Evolutionary conservation across 2,329 filamentous ascomycete genomes (phyloP).

Genomic region (Botrytis elliptica): DNA sequence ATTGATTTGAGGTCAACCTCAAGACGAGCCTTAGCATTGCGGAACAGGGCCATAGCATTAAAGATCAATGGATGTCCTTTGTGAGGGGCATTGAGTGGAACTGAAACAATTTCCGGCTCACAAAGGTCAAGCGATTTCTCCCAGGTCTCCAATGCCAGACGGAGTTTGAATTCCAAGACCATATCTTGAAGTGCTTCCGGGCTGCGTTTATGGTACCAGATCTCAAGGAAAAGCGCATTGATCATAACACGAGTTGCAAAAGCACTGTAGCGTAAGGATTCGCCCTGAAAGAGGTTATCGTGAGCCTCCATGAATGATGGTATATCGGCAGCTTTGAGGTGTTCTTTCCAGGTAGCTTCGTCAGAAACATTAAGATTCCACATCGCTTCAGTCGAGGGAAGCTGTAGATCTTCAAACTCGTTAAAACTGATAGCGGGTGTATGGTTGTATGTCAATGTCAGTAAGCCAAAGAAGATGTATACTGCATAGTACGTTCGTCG

Average conservation of each 20-base stretch:
- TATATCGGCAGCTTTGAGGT: slow-evolving; percentile 65
- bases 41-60: slow-evolving; percentile 96
- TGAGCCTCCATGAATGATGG: slow-evolving; percentile 93
- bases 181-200: slow-evolving; percentile 97
- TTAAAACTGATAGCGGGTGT: slow-evolving; percentile 98
- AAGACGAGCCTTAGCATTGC: slow-evolving; percentile 86
- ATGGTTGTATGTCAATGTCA: slow-evolving; percentile 96
- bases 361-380: slow-evolving; percentile 84
- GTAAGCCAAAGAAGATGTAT: slow-evolving; percentile 96
- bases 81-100: slow-evolving; percentile 89
- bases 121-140: slow-evolving; percentile 92
- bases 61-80: slow-evolving; percentile 96
- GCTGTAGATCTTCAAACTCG: slow-evolving; percentile 88
- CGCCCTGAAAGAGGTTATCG: slow-evolving; percentile 92
- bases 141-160: slow-evolving; percentile 96
- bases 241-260: slow-evolving; percentile 98
- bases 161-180: slow-evolving; percentile 96
- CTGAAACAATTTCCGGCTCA: slow-evolving; percentile 83
- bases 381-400: slow-evolving; percentile 89
- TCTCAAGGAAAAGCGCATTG: slow-evolving; percentile 95
- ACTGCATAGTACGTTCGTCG: slow-evolving; percentile 96
- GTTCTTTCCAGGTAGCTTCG: slow-evolving; percentile 81
- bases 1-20: slow-evolving; percentile 95
- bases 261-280: slow-evolving; percentile 86
- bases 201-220: slow-evolving; percentile 98